These are phyloP conservation scores for Lichtheimia ramosa DNA, from an alignment of 371 early-diverging fungal genomes.

Conservation along the genomic window DNA sequence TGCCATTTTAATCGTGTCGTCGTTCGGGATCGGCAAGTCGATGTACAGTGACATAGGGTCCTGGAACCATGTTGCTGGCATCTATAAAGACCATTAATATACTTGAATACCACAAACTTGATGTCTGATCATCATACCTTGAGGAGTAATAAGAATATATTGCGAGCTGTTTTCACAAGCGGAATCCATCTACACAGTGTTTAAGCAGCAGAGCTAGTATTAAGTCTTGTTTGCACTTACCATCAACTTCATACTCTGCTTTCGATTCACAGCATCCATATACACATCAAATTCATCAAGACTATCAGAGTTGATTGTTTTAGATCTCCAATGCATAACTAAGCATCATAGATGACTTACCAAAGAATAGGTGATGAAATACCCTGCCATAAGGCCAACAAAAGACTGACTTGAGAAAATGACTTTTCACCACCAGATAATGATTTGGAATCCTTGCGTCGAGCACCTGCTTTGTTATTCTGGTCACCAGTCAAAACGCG, in stretches of 20 bases:
- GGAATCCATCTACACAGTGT: constrained; percentile 59
- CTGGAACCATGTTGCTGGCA: constrained; percentile 59
- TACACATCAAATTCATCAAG: constrained; percentile 99
- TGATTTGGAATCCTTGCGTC: constrained; percentile 84
- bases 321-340: not conserved
- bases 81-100: constrained; percentile 16
- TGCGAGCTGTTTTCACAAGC: constrained; percentile 79
- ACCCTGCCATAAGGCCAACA: constrained; percentile 96
- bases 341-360: constrained; percentile 27
- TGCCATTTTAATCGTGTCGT: constrained; percentile 1
- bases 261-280: constrained; percentile 98
- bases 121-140: constrained; percentile 46
- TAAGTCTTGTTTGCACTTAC: constrained; percentile 17
- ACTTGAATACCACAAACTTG: constrained; percentile 25
- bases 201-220: not conserved
- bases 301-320: constrained; percentile 21
- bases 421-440: constrained; percentile 99
- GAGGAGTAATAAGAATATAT: constrained; percentile 95
- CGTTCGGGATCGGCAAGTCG: constrained; percentile 76
- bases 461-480: constrained; percentile 32
- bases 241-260: constrained; percentile 86
- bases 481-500: constrained; percentile 54
- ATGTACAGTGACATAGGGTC: constrained; percentile 70
- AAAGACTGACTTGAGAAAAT: constrained; percentile 96
- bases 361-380: constrained; percentile 94